phyloP scores from a whole-genome alignment of 805 yeast genomes.

The Pichia cabralensis region DNA sequence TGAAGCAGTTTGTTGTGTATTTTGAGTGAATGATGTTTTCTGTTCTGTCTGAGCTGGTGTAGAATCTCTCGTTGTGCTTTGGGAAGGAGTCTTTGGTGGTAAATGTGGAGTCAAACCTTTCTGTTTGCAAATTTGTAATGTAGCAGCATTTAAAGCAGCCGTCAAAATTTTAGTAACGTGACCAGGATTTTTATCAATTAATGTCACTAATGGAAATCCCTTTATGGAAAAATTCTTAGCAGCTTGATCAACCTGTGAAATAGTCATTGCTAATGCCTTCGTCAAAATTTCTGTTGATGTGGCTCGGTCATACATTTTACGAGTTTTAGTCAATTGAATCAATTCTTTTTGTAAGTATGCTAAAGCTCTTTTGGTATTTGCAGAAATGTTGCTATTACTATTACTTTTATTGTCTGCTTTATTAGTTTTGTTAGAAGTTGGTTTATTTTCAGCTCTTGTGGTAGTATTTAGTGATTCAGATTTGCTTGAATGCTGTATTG shows the following conservation, averaged over 20 bases:
- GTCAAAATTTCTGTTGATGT: constrained; percentile 79
- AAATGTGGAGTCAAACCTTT: constrained; percentile 29
- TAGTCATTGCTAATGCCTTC: constrained; percentile 86
- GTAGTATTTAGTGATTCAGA: neutral
- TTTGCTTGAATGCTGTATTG: neutral
- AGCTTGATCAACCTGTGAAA: constrained; percentile 80
- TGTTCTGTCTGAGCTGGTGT: constrained; percentile 7
- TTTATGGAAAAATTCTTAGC: constrained; percentile 78
- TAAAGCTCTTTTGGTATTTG: constrained; percentile 57
- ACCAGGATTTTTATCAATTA: constrained; percentile 73
- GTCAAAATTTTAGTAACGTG: constrained; percentile 71
- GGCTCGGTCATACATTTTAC: constrained; percentile 68
- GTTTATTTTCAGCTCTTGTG: constrained; percentile 5
- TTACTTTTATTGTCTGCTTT: constrained; percentile 2
- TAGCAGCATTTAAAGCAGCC: constrained; percentile 73
- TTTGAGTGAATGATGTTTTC: too few species aligned
- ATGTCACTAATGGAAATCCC: constrained; percentile 66
- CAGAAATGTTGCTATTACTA: constrained; percentile 2
- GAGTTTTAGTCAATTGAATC: constrained; percentile 66
- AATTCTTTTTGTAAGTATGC: constrained; percentile 81
- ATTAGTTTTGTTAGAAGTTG: neutral
- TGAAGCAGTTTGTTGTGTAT: too few species aligned
- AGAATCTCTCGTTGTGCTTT: too few species aligned
- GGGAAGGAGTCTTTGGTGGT: constrained; percentile 9
- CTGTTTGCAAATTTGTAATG: constrained; percentile 49